Conservation (phyloP, 139 green algal genomes). For the Tetraselmis striata region DNA sequence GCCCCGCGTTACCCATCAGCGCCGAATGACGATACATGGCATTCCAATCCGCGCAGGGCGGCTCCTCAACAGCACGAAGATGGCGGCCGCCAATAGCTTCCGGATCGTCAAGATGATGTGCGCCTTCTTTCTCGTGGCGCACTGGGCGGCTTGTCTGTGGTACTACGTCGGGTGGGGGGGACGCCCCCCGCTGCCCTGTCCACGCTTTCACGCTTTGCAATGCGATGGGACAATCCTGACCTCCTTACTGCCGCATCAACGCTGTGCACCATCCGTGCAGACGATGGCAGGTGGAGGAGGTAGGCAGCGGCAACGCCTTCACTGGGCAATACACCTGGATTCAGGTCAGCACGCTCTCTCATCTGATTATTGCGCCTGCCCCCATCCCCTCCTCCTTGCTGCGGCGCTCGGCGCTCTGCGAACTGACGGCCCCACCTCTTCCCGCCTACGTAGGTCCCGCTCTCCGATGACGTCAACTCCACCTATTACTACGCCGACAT, state of each 20-base stretch:
- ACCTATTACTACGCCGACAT: not conserved
- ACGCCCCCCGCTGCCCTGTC: too few species aligned
- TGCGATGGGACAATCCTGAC: too few species aligned
- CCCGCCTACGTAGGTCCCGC: not conserved
- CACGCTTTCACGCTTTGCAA: not conserved
- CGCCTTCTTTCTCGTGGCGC: conserved; percentile 1
- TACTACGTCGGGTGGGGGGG: conserved; percentile 12
- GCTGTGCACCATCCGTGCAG: too few species aligned
- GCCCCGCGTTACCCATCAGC: too few species aligned
- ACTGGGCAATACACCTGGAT: not conserved
- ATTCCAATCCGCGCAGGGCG: not conserved
- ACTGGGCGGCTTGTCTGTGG: conserved; percentile 9
- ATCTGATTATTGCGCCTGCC: too few species aligned
- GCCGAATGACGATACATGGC: too few species aligned
- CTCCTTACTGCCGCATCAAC: not conserved
- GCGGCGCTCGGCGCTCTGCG: too few species aligned
- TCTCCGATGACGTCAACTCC: not conserved
- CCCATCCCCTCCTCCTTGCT: too few species aligned
- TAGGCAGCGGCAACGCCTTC: not conserved
- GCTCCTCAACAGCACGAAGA: not conserved
- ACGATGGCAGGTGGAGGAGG: not conserved
- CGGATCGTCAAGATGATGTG: conserved; percentile 11
- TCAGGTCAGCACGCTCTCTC: too few species aligned
- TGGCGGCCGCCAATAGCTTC: conserved; percentile 5
- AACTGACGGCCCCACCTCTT: too few species aligned